Evolutionary conservation across 169 alveolate species (phyloP).

Genomic region (Cryptosporidium viatorum): DNA sequence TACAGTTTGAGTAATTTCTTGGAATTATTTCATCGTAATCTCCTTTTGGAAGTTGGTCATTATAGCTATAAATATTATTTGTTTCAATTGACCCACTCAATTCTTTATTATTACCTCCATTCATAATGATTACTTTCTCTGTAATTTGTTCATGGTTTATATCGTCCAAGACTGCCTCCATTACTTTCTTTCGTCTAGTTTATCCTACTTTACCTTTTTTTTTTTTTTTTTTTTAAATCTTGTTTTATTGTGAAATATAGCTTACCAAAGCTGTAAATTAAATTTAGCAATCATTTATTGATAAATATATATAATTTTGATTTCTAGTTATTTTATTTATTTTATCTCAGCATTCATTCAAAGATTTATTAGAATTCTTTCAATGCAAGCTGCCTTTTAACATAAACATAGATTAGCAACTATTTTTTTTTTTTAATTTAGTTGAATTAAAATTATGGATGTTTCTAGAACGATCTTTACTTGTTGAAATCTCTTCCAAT

Average conservation of each 20-base stretch:
- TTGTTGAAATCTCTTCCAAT: not conserved
- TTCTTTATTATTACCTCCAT: not conserved
- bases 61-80: constrained; percentile 10
- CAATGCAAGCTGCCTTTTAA: not conserved
- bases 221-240: not conserved
- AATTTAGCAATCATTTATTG: not conserved
- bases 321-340: not conserved
- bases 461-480: not conserved
- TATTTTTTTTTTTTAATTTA: not conserved
- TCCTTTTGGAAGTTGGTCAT: constrained; percentile 8
- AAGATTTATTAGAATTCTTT: not conserved
- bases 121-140: constrained; percentile 19
- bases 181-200: constrained; percentile 6
- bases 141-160: constrained; percentile 27
- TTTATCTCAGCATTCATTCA: not conserved
- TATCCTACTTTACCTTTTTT: not conserved
- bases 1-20: constrained; percentile 9
- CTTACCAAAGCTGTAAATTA: not conserved
- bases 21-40: constrained; percentile 4
- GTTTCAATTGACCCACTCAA: constrained; percentile 13
- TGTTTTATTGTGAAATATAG: not conserved
- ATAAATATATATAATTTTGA: not conserved
- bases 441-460: not conserved
- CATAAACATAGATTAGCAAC: not conserved
- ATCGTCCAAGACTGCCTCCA: constrained; percentile 35